Conservation (phyloP, 768 basidiomycete species). For the Lactarius sp. region DNA sequence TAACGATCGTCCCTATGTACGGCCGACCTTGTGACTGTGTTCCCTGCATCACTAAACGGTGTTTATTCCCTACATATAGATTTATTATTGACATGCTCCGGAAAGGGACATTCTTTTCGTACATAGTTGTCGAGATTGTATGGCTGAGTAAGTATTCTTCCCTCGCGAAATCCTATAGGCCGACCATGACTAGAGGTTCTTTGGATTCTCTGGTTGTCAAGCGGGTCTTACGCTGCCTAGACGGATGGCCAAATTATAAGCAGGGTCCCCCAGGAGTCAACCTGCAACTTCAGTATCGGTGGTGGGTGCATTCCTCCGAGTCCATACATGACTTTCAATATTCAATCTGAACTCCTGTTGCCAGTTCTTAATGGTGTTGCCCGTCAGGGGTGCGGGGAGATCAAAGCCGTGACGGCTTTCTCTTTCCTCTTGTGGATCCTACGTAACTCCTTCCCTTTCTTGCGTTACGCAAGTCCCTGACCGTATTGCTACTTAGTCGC, state of each 20-base stretch:
- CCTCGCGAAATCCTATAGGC: neutral
- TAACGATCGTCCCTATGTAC: conserved; percentile 33
- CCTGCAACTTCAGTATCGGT: conserved; percentile 22
- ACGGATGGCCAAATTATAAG: neutral
- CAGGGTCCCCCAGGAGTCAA: neutral
- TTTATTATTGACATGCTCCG: conserved; percentile 34
- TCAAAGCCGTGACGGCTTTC: conserved; percentile 34
- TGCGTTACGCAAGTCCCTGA: neutral
- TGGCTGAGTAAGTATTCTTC: conserved; percentile 35
- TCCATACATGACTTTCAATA: neutral
- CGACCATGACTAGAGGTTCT: conserved; percentile 30
- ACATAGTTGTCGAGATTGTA: conserved; percentile 35
- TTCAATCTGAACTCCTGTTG: neutral
- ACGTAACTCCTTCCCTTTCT: conserved; percentile 27
- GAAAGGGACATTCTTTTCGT: conserved; percentile 38
- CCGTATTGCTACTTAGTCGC: conserved; percentile 30
- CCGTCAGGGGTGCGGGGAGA: conserved; percentile 31
- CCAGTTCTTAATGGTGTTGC: neutral
- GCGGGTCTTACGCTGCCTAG: conserved; percentile 31
- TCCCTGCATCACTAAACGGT: neutral
- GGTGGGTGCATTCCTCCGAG: neutral
- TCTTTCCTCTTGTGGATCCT: conserved; percentile 36
- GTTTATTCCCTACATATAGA: conserved; percentile 26
- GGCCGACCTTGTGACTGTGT: neutral
- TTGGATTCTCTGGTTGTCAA: conserved; percentile 39